phyloP scores from a whole-genome alignment of 495 filamentous ascomycete genomes.

The Hypoxylon subgilvum region DNA sequence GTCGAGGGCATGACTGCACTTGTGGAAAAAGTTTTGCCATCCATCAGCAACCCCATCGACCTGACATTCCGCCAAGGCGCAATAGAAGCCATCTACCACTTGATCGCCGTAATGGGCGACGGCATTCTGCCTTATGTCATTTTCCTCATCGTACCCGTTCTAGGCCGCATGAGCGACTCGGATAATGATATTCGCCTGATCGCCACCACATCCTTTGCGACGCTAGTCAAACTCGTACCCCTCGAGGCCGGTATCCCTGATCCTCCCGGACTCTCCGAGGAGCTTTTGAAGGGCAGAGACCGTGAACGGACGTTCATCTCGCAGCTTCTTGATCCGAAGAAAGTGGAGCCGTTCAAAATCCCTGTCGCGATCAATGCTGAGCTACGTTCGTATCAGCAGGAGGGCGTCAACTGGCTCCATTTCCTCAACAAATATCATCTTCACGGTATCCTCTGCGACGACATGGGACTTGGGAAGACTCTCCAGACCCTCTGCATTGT shows the following conservation, averaged over 20 bases:
- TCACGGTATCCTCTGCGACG: conserved; percentile 97
- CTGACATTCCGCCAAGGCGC: conserved; percentile 87
- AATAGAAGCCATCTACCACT: conserved; percentile 90
- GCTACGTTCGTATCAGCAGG: conserved; percentile 94
- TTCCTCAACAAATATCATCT: conserved; percentile 98
- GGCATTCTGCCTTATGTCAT: conserved; percentile 96
- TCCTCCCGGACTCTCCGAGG: conserved; percentile 86
- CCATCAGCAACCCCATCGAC: conserved; percentile 85
- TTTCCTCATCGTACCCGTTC: conserved; percentile 96
- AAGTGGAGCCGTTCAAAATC: conserved; percentile 90
- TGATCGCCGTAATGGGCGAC: conserved; percentile 98
- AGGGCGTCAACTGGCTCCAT: conserved; percentile 97
- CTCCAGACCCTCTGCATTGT: conserved; percentile 97
- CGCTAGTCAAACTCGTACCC: conserved; percentile 97
- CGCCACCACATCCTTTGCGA: conserved; percentile 95
- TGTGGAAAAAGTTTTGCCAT: conserved; percentile 89
- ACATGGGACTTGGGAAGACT: conserved; percentile 98
- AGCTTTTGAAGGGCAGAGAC: conserved; percentile 87
- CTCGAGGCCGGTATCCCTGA: conserved; percentile 97
- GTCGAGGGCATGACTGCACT: conserved; percentile 94
- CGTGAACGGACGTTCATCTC: conserved; percentile 93
- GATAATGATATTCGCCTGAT: conserved; percentile 93
- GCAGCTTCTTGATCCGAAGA: conserved; percentile 93
- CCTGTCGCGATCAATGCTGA: conserved; percentile 97
- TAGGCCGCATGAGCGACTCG: conserved; percentile 98